These are phyloP conservation scores for Talaromyces sp. DNA, from an alignment of 2,329 filamentous ascomycete species.

Conservation along the genomic window DNA sequence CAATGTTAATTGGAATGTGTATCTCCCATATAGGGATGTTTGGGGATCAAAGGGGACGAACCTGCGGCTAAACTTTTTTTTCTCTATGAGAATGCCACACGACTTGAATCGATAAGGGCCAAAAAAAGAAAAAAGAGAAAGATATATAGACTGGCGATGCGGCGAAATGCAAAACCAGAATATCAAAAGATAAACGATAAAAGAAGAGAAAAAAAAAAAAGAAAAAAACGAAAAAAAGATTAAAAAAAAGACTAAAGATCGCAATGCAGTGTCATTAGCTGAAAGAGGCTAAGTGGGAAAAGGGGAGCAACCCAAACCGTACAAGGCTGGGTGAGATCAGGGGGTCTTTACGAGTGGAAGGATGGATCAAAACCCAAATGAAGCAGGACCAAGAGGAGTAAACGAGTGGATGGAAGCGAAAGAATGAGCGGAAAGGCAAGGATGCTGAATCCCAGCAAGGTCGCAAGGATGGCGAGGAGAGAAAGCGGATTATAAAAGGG, in stretches of 20 bases:
- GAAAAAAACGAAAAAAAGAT: slow-evolving; percentile 3
- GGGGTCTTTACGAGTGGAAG: slow-evolving; percentile 2
- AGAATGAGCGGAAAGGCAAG: slow-evolving; percentile 32
- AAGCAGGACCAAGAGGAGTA: background rate
- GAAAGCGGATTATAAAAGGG: slow-evolving; percentile 26
- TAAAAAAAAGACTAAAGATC: slow-evolving; percentile 15
- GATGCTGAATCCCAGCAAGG: slow-evolving; percentile 16
- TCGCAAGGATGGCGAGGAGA: slow-evolving; percentile 24
- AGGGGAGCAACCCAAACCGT: slow-evolving; percentile 8
- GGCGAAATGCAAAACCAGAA: slow-evolving; percentile 5
- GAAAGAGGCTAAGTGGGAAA: slow-evolving; percentile 24
- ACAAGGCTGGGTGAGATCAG: slow-evolving; percentile 16
- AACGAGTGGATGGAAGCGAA: slow-evolving; percentile 44
- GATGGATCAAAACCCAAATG: no score
- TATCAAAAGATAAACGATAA: no score
- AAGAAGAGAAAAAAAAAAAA: slow-evolving; percentile 6
- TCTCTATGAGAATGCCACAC: slow-evolving; percentile 18
- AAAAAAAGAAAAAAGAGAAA: no score
- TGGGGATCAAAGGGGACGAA: slow-evolving; percentile 16
- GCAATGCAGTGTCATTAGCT: slow-evolving; percentile 23
- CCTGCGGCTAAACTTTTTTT: slow-evolving; percentile 15
- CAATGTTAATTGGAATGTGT: slow-evolving; percentile 39
- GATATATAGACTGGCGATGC: slow-evolving; percentile 7
- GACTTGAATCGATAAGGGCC: no score
- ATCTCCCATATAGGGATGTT: slow-evolving; percentile 18